These are phyloP conservation scores for Crassisporium funariophilum DNA, from an alignment of 768 basidiomycete genomes.

Conservation along the genomic window DNA sequence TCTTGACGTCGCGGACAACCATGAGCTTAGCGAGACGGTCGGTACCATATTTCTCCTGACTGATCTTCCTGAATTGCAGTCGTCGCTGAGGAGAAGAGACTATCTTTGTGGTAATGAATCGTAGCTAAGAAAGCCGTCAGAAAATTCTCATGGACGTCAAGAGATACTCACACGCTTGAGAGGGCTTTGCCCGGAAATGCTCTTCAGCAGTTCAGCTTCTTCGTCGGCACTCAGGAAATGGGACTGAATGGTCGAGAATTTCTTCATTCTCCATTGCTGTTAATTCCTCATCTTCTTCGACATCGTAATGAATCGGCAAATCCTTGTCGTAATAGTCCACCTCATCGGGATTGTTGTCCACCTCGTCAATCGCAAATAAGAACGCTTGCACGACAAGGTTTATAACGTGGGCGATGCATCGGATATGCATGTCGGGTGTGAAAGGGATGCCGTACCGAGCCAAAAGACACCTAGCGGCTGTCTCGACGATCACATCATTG, in stretches of 20 bases:
- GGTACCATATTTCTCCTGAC: slow-evolving; percentile 13
- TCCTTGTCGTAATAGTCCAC: slow-evolving; percentile 34
- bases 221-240: slow-evolving; percentile 20
- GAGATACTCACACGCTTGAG: slow-evolving; percentile 14
- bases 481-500: slow-evolving; percentile 34
- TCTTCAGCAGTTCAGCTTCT: slow-evolving; percentile 18
- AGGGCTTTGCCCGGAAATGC: slow-evolving; percentile 12
- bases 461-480: slow-evolving; percentile 19
- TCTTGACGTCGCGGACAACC: slow-evolving; percentile 34
- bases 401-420: slow-evolving; percentile 36
- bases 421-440: slow-evolving; percentile 32
- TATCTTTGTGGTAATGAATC: slow-evolving; percentile 32
- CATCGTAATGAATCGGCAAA: slow-evolving; percentile 31
- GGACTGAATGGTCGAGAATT: slow-evolving; percentile 25
- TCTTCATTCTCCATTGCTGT: slow-evolving; percentile 19
- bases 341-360: slow-evolving; percentile 26
- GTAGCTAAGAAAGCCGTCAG: slow-evolving; percentile 23
- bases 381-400: slow-evolving; percentile 40
- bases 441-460: slow-evolving; percentile 27
- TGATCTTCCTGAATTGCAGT: slow-evolving; percentile 19
- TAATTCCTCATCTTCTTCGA: slow-evolving; percentile 23
- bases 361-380: slow-evolving; percentile 25
- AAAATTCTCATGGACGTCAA: neutral
- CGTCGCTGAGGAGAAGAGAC: slow-evolving; percentile 33
- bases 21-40: slow-evolving; percentile 18